These are phyloP conservation scores for Tetrapisispora iriomotensis DNA, from an alignment of 805 yeast genomes.

Conservation along the genomic window DNA sequence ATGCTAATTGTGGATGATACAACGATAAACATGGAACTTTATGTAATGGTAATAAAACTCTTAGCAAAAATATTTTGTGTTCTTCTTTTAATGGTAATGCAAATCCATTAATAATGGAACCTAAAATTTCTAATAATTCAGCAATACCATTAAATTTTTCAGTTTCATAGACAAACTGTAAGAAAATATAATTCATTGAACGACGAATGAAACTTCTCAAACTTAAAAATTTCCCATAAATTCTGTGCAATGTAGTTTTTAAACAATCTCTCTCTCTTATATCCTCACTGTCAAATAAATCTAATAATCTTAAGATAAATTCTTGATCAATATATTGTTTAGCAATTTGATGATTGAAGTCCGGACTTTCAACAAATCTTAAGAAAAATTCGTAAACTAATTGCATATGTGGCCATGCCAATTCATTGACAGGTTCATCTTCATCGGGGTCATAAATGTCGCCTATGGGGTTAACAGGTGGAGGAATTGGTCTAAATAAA, in stretches of 20 bases:
- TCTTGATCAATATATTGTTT: slow-evolving; percentile 89
- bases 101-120: slow-evolving; percentile 94
- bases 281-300: slow-evolving; percentile 91
- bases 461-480: slow-evolving; percentile 95
- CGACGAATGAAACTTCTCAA: slow-evolving; percentile 86
- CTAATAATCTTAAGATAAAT: slow-evolving; percentile 71
- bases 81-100: slow-evolving; percentile 96
- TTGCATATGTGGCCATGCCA: slow-evolving; percentile 99
- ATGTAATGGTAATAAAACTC: slow-evolving; percentile 86
- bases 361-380: slow-evolving; percentile 87
- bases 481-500: slow-evolving; percentile 92
- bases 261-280: slow-evolving; percentile 92
- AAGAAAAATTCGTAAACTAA: slow-evolving; percentile 89
- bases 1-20: slow-evolving; percentile 94
- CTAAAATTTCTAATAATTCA: slow-evolving; percentile 87
- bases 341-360: slow-evolving; percentile 86
- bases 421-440: slow-evolving; percentile 93
- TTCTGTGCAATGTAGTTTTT: slow-evolving; percentile 90
- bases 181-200: slow-evolving; percentile 81
- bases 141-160: slow-evolving; percentile 94
- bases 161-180: slow-evolving; percentile 90
- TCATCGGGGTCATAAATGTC: slow-evolving; percentile 97
- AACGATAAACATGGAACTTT: slow-evolving; percentile 80
- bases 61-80: slow-evolving; percentile 79
- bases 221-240: slow-evolving; percentile 88